Evolutionary conservation across 805 yeast genomes (phyloP).

Genomic region (Metschnikowia continentalis): DNA sequence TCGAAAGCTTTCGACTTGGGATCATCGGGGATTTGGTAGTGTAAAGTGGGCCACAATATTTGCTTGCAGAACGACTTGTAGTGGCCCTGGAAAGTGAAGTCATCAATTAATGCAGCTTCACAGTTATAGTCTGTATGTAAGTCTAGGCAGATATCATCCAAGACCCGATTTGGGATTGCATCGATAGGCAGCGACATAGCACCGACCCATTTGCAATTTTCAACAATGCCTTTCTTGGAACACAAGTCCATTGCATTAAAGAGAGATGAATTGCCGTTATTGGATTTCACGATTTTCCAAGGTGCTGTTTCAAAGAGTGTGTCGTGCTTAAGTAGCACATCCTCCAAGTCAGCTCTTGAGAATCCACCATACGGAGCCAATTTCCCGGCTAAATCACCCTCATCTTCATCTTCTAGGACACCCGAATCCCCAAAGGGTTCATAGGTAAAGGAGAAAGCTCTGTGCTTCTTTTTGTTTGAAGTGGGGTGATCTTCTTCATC

Average conservation of each 20-base stretch:
- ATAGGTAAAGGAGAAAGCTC: slow-evolving; percentile 6
- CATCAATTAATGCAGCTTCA: slow-evolving; percentile 68
- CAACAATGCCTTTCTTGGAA: slow-evolving; percentile 28
- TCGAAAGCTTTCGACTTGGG: slow-evolving; percentile 93
- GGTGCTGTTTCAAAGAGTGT: slow-evolving; percentile 56
- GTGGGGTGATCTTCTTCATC: slow-evolving; percentile 24
- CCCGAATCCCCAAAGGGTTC: slow-evolving; percentile 15
- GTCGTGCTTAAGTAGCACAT: slow-evolving; percentile 38
- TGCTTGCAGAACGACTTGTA: slow-evolving; percentile 90
- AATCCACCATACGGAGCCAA: slow-evolving; percentile 72
- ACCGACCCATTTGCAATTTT: slow-evolving; percentile 72
- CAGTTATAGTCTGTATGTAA: slow-evolving; percentile 50
- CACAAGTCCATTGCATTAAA: slow-evolving; percentile 77
- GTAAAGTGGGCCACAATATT: slow-evolving; percentile 92
- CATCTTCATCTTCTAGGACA: slow-evolving; percentile 12
- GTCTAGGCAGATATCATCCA: slow-evolving; percentile 46
- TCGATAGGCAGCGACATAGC: slow-evolving; percentile 90
- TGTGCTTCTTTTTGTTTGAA: background rate
- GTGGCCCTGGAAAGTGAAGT: slow-evolving; percentile 82
- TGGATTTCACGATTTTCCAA: slow-evolving; percentile 68
- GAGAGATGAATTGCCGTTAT: slow-evolving; percentile 83
- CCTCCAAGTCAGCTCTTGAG: slow-evolving; percentile 55
- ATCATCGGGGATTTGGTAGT: slow-evolving; percentile 91
- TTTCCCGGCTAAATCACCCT: slow-evolving; percentile 21
- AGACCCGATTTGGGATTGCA: slow-evolving; percentile 57